A percentile compares a stretch with the other conserved stretches of the same genome.
phyloP scores from a whole-genome alignment of 805 yeast genomes.

The Candida patagonica region DNA sequence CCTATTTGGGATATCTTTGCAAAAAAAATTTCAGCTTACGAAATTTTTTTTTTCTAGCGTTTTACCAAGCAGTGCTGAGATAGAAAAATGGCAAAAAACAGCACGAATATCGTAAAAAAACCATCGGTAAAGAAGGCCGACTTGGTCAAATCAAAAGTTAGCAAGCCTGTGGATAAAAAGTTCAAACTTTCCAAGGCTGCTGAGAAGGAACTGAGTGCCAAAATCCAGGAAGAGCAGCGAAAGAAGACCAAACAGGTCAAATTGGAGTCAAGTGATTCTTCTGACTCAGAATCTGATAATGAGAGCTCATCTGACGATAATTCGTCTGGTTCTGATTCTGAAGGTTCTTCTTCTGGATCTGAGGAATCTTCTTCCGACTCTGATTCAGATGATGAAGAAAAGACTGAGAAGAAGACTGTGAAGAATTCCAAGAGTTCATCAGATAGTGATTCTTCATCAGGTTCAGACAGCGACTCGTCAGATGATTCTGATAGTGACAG shows the following conservation, averaged over 20 bases:
- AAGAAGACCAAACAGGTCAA: conserved; percentile 5
- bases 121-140: conserved; percentile 18
- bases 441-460: conserved; percentile 7
- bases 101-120: conserved; percentile 4
- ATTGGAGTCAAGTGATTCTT: conserved; percentile 17
- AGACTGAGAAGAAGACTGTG: conserved; percentile 19
- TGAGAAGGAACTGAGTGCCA: conserved; percentile 31
- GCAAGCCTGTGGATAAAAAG: conserved; percentile 10
- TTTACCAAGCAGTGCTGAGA: no score
- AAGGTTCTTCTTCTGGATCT: conserved; percentile 9
- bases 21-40: not conserved
- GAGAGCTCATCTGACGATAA: no score
- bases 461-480: no score
- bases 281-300: no score
- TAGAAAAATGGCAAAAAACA: conserved; percentile 13
- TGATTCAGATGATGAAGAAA: conserved; percentile 20
- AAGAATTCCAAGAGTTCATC: conserved; percentile 16
- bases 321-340: conserved; percentile 22
- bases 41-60: no score
- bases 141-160: conserved; percentile 22
- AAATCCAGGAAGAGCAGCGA: conserved; percentile 33
- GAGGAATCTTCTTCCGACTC: conserved; percentile 23
- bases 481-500: no score
- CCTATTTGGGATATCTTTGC: not conserved
- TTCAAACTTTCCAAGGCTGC: conserved; percentile 8